Base-by-base conservation (phyloP, 2,329 filamentous ascomycete genomes). In the Daldinia sp. region DNA sequence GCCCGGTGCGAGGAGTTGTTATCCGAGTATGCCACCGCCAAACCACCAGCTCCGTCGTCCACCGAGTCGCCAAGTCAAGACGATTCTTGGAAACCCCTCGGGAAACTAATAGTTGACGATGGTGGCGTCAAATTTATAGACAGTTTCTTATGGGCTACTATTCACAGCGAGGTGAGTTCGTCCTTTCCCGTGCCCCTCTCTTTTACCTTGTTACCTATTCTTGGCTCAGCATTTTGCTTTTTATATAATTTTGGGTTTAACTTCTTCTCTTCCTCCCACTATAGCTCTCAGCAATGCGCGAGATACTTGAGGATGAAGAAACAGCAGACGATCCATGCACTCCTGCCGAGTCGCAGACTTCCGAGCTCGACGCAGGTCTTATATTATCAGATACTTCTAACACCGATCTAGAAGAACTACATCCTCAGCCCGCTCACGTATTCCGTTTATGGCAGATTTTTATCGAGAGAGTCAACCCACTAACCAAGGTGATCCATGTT, bases 361-460 rank as follows among this genome's bases (percentile, higher is more conserved):
- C 84, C 0, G 84, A 87, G 61, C 81, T 82, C 57, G 81, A 85
- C 48, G 78, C 81, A 17, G 83, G 83, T 34, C 72, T 87, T 4
- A 64, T 88, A 9, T 76, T 87, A 50, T 77, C 78, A 29, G 79
- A 81, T 53, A 72, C 78, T 27, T 75, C 77, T 1, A 72, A 75
- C 4, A 71, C 75, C 21, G 79, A 75, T 43, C 69, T 79, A 11
- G 80, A 83, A 53, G 80, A 83, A 11, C 77, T 90, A 72, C 88
- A 90, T 68, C 91, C 91, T 0, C 80, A 86, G 3, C 84, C 87
- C 0, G 82, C 86, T 10, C 86, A 91, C 30, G 85, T 91, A 23
- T 88, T 91, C 70, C 83, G 83, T 51, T 81, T 94, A 4, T 94
- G 91, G 91, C 89, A 93, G 73, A 80, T 87, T 7, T 93, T 89